These are phyloP conservation scores for Polyporus arcularius DNA, from an alignment of 768 basidiomycete species.

Conservation along the genomic window DNA sequence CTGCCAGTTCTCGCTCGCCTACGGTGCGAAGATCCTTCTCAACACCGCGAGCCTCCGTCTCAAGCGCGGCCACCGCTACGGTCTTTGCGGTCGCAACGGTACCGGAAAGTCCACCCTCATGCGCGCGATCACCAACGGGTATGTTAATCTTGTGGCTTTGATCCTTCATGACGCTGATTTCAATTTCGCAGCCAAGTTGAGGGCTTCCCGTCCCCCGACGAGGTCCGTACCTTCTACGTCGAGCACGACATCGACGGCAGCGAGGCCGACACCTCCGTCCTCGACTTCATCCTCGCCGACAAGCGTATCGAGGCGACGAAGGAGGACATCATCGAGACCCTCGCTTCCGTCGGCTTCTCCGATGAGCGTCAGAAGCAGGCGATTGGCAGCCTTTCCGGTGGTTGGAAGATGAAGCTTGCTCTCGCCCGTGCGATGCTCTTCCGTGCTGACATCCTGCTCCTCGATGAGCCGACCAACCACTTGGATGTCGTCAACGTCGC, in stretches of 20 bases:
- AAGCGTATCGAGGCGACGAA: conserved; percentile 73
- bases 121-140: conserved; percentile 90
- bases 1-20: conserved; percentile 98
- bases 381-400: conserved; percentile 92
- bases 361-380: conserved; percentile 82
- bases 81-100: conserved; percentile 98
- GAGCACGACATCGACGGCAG: conserved; percentile 98
- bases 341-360: conserved; percentile 90
- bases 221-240: conserved; percentile 98
- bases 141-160: not conserved
- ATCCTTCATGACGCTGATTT: conserved; percentile 34
- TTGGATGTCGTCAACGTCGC: conserved; percentile 97
- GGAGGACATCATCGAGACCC: conserved; percentile 75
- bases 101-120: conserved; percentile 96
- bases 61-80: conserved; percentile 98
- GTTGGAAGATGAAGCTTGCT: conserved; percentile 99
- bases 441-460: conserved; percentile 95
- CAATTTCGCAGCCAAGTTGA: conserved; percentile 73
- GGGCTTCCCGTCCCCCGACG: conserved; percentile 96
- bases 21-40: conserved; percentile 97
- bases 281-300: conserved; percentile 85
- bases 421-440: conserved; percentile 96
- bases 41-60: conserved; percentile 96
- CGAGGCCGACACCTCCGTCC: conserved; percentile 88
- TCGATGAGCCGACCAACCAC: conserved; percentile 97